These are phyloP conservation scores for Neofusicoccum cordaticola DNA, from an alignment of 2,329 filamentous ascomycete genomes.

Conservation along the genomic window DNA sequence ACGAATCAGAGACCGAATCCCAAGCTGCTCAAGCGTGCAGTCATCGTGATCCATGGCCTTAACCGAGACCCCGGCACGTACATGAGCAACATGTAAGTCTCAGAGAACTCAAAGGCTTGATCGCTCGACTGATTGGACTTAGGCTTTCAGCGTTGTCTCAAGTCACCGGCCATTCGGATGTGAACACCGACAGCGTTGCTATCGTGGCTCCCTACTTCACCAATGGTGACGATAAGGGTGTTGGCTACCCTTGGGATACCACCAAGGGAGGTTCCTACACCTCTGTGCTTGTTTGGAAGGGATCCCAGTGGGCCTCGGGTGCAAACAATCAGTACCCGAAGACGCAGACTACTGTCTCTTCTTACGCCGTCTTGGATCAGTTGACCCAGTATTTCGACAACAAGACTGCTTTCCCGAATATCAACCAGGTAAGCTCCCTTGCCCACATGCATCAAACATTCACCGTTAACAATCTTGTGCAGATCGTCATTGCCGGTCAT, in stretches of 20 bases:
- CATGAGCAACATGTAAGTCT: constrained; percentile 16
- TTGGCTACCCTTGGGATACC: background rate
- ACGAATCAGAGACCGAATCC: background rate
- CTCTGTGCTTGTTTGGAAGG: constrained; percentile 14
- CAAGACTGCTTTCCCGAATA: constrained; percentile 13
- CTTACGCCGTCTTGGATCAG: constrained; percentile 15
- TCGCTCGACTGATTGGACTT: background rate
- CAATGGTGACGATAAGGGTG: constrained; percentile 18
- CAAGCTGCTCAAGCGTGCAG: constrained; percentile 4
- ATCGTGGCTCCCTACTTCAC: constrained; percentile 18
- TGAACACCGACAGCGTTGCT: background rate
- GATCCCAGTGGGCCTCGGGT: constrained; percentile 17
- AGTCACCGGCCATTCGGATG: background rate
- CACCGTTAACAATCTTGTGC: background rate
- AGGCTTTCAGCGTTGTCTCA: constrained; percentile 3
- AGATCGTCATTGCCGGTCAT: constrained; percentile 17
- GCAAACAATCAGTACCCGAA: constrained; percentile 16
- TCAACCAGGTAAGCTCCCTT: background rate
- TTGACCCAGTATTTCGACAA: constrained; percentile 17
- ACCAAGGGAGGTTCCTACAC: background rate
- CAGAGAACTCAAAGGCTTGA: too few relatives aligned
- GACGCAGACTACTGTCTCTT: constrained; percentile 10
- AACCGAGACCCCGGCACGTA: constrained; percentile 17
- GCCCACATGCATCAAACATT: too few relatives aligned
- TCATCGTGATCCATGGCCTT: constrained; percentile 17